A percentile compares a stretch with the other conserved stretches of the same genome.
Conservation (phyloP, 2,329 filamentous ascomycete genomes). For the Alternaria infectoria region DNA sequence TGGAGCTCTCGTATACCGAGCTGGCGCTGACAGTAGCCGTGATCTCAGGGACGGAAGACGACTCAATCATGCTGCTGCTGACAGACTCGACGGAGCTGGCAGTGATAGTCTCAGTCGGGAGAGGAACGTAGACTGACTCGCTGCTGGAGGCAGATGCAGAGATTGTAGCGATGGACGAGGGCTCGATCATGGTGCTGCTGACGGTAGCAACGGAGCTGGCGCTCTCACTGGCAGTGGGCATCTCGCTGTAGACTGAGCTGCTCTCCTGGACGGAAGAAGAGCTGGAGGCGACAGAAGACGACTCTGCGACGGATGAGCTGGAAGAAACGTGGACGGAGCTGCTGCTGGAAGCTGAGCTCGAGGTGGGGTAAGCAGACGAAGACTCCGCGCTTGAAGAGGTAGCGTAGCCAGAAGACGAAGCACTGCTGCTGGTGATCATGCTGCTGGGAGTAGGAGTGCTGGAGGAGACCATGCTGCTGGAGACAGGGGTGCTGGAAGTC, state of each 20-base stretch:
- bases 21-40: not conserved
- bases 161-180: not conserved
- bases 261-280: not conserved
- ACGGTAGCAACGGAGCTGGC: not conserved
- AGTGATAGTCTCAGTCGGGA: not conserved
- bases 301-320: not conserved
- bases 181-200: constrained; percentile 4
- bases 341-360: not conserved
- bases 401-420: too few relatives aligned
- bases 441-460: not conserved
- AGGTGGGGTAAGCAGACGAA: constrained; percentile 4
- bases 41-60: not conserved
- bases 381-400: too few relatives aligned
- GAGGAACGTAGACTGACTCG: not conserved
- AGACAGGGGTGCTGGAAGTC: not conserved
- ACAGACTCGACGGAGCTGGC: not conserved
- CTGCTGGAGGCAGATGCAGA: not conserved
- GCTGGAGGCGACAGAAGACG: not conserved
- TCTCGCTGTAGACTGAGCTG: constrained; percentile 6
- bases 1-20: not conserved
- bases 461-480: not conserved
- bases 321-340: not conserved
- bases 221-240: not conserved
- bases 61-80: not conserved
- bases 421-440: not conserved